Evolutionary conservation across 2,329 filamentous ascomycete genomes (phyloP).

Genomic region (Ceratocystis harringtonii): DNA sequence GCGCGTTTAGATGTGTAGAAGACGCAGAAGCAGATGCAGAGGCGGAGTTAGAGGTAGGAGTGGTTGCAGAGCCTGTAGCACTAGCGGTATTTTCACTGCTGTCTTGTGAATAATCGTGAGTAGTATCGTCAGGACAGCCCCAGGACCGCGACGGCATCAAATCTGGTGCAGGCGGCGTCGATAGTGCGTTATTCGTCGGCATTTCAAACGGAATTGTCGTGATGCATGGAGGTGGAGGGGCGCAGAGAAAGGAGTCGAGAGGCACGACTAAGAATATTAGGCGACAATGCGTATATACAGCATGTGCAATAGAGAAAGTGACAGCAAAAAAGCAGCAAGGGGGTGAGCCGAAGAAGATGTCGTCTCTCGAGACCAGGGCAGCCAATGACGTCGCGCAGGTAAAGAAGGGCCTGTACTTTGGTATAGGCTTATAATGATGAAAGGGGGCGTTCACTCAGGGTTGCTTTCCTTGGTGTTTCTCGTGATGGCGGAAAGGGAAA

Average conservation of each 20-base stretch:
- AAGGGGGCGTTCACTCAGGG: background rate
- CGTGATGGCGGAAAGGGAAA: too few relatives aligned
- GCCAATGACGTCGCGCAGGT: background rate
- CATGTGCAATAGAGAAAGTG: background rate
- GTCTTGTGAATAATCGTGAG: background rate
- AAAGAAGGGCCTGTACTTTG: background rate
- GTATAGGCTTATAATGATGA: too few relatives aligned
- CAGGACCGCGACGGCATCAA: background rate
- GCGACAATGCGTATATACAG: background rate
- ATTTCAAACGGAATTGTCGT: background rate
- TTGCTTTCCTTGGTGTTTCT: background rate
- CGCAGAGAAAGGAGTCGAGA: background rate
- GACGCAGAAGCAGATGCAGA: background rate
- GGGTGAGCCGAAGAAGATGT: background rate
- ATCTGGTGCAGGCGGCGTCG: slow-evolving; percentile 5
- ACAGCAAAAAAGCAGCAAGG: background rate
- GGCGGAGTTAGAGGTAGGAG: background rate
- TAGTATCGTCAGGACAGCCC: slow-evolving; percentile 10
- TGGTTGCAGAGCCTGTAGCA: background rate
- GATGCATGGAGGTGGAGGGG: background rate
- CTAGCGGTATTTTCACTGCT: background rate
- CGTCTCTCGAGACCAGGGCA: background rate
- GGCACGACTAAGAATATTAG: background rate
- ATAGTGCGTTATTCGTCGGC: slow-evolving; percentile 8
- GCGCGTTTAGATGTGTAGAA: too few relatives aligned